Conservation (phyloP, 306 rosid species). For the Quercus engelmannii region DNA sequence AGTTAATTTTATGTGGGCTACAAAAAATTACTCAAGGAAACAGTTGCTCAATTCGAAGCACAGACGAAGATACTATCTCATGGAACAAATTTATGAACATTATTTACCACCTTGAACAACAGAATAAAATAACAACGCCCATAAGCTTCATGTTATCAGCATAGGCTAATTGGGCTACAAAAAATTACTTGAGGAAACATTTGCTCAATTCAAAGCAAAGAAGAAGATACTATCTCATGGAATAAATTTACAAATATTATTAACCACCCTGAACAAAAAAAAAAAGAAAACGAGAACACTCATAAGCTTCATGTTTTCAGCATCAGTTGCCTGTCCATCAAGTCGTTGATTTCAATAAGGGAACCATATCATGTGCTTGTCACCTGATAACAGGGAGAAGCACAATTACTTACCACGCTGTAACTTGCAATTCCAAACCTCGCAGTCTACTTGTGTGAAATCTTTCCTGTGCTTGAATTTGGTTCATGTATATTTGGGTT, state of each 20-base stretch:
- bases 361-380: not conserved
- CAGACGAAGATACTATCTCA: not conserved
- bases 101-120: not conserved
- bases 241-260: not conserved
- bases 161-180: no score
- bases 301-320: not conserved
- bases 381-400: not conserved
- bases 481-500: not conserved
- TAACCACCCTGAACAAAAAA: not conserved
- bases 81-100: no score
- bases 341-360: not conserved
- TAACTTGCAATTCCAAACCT: not conserved
- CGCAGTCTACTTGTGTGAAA: not conserved
- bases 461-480: not conserved
- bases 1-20: slow-evolving; percentile 25
- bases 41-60: not conserved
- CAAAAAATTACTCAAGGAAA: not conserved
- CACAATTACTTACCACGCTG: not conserved
- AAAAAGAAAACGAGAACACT: not conserved
- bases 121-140: not conserved
- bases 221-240: no score
- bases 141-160: no score
- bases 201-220: no score
- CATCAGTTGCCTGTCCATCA: not conserved
- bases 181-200: no score